A percentile compares a stretch with the other conserved stretches of the same genome.
phyloP scores from a whole-genome alignment of 768 basidiomycete genomes.

The Trametes cingulata region DNA sequence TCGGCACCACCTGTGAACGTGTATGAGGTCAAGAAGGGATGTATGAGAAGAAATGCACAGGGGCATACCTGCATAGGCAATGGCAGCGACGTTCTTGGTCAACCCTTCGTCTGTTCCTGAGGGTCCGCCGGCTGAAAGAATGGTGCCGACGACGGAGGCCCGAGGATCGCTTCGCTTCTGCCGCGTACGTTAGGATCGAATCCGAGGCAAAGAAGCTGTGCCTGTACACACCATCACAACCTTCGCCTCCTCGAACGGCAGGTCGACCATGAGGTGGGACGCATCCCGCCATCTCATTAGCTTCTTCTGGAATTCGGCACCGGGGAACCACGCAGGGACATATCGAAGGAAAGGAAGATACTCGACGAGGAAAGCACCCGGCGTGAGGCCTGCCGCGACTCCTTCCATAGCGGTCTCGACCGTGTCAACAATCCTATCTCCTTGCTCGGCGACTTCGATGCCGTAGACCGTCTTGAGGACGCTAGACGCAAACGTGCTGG shows the following conservation, averaged over 20 bases:
- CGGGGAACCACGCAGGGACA: slow-evolving; percentile 30
- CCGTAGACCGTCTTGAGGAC: slow-evolving; percentile 23
- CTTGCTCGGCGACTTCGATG: slow-evolving; percentile 14
- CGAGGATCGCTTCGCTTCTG: background rate
- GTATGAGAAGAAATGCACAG: no score
- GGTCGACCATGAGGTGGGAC: slow-evolving; percentile 11
- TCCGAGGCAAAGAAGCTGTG: background rate
- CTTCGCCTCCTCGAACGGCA: slow-evolving; percentile 20
- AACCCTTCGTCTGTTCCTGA: slow-evolving; percentile 11
- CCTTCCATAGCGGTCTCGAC: slow-evolving; percentile 14
- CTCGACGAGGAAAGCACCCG: slow-evolving; percentile 19
- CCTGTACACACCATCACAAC: slow-evolving; percentile 5
- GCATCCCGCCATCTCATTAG: slow-evolving; percentile 8
- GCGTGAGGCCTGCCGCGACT: slow-evolving; percentile 8
- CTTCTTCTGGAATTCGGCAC: slow-evolving; percentile 26
- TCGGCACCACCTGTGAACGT: slow-evolving; percentile 22
- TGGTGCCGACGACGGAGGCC: background rate
- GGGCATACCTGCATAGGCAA: slow-evolving; percentile 23
- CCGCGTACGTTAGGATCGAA: background rate
- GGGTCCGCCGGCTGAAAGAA: background rate
- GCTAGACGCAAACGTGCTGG: slow-evolving; percentile 15
- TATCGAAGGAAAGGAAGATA: slow-evolving; percentile 22
- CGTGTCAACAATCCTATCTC: slow-evolving; percentile 7
- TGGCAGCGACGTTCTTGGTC: slow-evolving; percentile 17
- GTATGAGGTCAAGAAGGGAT: background rate